Evolutionary conservation across 1,284 basidiomycete species (phyloP).

Genomic region (Apiotrichum siamense): DNA sequence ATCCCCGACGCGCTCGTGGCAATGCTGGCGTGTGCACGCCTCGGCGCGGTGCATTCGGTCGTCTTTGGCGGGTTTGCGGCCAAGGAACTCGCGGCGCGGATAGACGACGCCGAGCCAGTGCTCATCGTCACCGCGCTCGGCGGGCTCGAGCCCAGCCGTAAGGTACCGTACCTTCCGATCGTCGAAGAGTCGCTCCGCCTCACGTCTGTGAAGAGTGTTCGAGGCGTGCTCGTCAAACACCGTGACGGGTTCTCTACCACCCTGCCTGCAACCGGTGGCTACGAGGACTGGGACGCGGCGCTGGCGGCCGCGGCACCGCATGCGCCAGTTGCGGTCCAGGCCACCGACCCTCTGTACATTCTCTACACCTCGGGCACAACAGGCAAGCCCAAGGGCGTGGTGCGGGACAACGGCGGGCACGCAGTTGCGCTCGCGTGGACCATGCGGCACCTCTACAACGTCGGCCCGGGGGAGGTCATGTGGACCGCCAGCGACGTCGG

Average conservation of each 20-base stretch:
- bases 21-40: constrained; percentile 91
- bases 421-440: constrained; percentile 76
- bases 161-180: constrained; percentile 5
- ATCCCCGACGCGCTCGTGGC: constrained; percentile 49
- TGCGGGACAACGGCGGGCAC: constrained; percentile 88
- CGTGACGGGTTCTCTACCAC: constrained; percentile 2
- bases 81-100: constrained; percentile 86
- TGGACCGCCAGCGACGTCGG: constrained; percentile 81
- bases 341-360: constrained; percentile 15
- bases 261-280: constrained; percentile 3
- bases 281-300: constrained; percentile 10
- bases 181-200: neutral
- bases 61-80: constrained; percentile 93
- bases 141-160: constrained; percentile 20
- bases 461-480: constrained; percentile 42
- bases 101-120: constrained; percentile 73
- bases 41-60: constrained; percentile 90
- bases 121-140: constrained; percentile 81
- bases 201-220: constrained; percentile 16
- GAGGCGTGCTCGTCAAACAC: constrained; percentile 89
- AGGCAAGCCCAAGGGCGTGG: constrained; percentile 91
- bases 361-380: constrained; percentile 80
- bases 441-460: constrained; percentile 86
- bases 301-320: constrained; percentile 4
- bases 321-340: constrained; percentile 10